Evolutionary conservation across 2,329 filamentous ascomycete species (phyloP).

Genomic region (Xylaria sp.): DNA sequence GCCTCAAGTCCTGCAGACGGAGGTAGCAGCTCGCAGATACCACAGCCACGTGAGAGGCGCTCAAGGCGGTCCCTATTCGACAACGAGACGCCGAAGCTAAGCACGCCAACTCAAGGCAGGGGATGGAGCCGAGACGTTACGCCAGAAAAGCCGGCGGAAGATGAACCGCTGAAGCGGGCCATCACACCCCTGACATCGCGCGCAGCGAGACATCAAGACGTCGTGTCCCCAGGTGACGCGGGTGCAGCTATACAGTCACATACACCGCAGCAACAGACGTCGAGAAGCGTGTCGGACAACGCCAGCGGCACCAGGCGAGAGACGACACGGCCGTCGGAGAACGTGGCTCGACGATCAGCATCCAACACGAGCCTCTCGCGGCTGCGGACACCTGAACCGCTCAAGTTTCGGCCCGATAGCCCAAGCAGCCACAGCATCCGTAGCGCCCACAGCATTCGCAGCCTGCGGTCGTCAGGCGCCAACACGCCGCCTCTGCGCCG

Average conservation of each 20-base stretch:
- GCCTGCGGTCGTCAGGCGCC: constrained; percentile 52
- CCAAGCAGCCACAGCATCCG: constrained; percentile 55
- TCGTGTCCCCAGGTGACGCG: constrained; percentile 26
- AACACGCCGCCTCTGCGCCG: constrained; percentile 72
- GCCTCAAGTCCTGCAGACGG: constrained; percentile 50
- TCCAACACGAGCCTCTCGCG: constrained; percentile 62
- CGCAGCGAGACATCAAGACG: too few relatives aligned
- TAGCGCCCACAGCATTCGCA: constrained; percentile 37
- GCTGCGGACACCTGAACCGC: constrained; percentile 59
- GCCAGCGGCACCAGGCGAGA: constrained; percentile 24
- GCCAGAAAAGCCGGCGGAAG: constrained; percentile 22
- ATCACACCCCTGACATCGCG: constrained; percentile 26
- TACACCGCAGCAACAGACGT: constrained; percentile 27
- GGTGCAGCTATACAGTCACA: constrained; percentile 21
- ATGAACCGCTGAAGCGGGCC: constrained; percentile 18
- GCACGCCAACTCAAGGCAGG: constrained; percentile 29
- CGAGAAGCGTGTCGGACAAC: constrained; percentile 50
- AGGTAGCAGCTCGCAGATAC: constrained; percentile 47
- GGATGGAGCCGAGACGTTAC: constrained; percentile 16
- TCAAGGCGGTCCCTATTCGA: constrained; percentile 35
- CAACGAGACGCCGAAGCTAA: constrained; percentile 36
- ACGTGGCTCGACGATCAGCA: constrained; percentile 48
- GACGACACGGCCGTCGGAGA: constrained; percentile 33
- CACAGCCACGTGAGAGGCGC: constrained; percentile 39
- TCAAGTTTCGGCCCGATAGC: constrained; percentile 66